Evolutionary conservation across 2,329 filamentous ascomycete genomes (phyloP), one percentile per base, ranked within the genome.

Genomic region (Emericellopsis cladophorae): DNA sequence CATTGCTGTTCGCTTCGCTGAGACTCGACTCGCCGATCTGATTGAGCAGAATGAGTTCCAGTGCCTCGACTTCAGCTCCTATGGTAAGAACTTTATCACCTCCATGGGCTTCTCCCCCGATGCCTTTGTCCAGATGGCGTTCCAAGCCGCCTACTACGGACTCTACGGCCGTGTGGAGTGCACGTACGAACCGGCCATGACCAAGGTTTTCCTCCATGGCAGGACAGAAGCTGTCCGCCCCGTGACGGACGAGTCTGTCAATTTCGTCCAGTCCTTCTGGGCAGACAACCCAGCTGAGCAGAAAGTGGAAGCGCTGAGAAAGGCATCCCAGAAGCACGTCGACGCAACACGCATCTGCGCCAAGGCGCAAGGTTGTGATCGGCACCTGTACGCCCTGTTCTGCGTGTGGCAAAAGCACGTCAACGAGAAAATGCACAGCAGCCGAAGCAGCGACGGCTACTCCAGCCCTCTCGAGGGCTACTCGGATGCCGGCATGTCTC

Each of bases 161-260:
- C 72, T 98, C 7, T 98, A 96, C 52, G 92, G 92, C 4, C 79
- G 87, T 5, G 78, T 95, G 1, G 92, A 96, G 60, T 94, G 87
- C 56, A 92, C 89, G 0, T 98, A 98, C 58, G 92, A 98, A 61
- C 92, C 92, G 7, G 90, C 92, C 34, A 96, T 98, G 92, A 98
- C 92, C 40, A 98, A 98, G 60, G 69, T 83, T 44, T 98, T 78
- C 63, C 76, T 93, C 45, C 92, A 96, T 56, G 92, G 92, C 10
- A 83, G 92, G 36, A 98, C 92, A 0, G 92, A 98, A 62, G 90
- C 92, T 5, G 83, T 98, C 48, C 77, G 92, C 36, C 80, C 85
- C 0, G 90, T 95, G 2, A 87, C 88, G 0, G 72, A 79, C 1
- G 88, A 93, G 48, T 83, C 82, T 1, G 74, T 88, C n/a, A 73